Conservation (phyloP, 768 basidiomycete species). For the Suillus hirtellus region DNA sequence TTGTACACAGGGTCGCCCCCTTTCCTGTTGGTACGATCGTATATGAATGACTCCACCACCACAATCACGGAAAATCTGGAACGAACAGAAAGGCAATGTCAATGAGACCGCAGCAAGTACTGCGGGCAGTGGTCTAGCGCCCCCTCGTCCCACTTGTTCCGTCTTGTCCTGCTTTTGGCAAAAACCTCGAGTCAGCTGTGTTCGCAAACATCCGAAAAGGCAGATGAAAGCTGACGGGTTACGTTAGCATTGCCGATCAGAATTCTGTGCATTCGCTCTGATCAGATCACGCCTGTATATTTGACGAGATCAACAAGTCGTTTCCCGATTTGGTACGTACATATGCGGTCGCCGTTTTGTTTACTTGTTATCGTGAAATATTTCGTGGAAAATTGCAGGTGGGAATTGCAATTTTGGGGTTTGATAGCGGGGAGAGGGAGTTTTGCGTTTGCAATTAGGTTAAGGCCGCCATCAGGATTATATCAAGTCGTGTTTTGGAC, state of each 20-base stretch:
- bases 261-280: slow-evolving; percentile 29
- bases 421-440: background rate
- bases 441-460: background rate
- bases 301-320: slow-evolving; percentile 16
- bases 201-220: background rate
- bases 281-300: slow-evolving; percentile 22
- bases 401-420: too few species aligned
- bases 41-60: slow-evolving; percentile 8
- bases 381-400: background rate
- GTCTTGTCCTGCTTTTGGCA: too few species aligned
- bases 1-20: slow-evolving; percentile 12
- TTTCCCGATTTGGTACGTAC: slow-evolving; percentile 6
- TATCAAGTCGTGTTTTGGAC: too few species aligned
- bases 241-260: slow-evolving; percentile 27
- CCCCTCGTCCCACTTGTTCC: too few species aligned
- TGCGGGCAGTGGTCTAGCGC: too few species aligned
- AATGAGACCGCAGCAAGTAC: too few species aligned
- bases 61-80: slow-evolving; percentile 9
- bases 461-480: too few species aligned
- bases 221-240: background rate
- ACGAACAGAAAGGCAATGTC: background rate
- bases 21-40: slow-evolving; percentile 17
- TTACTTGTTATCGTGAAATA: background rate
- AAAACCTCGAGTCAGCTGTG: background rate
- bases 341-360: slow-evolving; percentile 18